These are phyloP conservation scores for Senna tora DNA, from an alignment of 306 rosid genomes.

Conservation along the genomic window DNA sequence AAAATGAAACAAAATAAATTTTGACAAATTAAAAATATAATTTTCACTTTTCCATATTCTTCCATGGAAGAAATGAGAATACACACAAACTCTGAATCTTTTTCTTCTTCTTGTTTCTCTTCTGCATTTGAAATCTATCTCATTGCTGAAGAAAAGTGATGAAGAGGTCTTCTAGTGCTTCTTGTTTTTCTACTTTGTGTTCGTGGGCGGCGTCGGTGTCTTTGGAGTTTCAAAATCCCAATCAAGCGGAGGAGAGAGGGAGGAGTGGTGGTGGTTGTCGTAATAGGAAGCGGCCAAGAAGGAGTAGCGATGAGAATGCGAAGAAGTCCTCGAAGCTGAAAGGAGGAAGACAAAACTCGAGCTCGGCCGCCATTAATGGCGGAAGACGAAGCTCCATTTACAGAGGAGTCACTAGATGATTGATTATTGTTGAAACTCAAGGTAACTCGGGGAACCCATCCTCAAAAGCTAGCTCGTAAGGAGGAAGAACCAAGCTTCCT, in stretches of 20 bases:
- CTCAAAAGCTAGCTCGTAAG: too few species aligned
- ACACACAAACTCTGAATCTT: not conserved
- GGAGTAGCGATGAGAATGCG: not conserved
- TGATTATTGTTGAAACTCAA: too few species aligned
- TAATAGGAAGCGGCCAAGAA: constrained; percentile 3
- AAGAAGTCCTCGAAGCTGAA: not conserved
- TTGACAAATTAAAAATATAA: too few species aligned
- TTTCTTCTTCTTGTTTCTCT: not conserved
- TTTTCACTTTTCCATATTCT: too few species aligned
- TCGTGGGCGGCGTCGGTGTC: not conserved
- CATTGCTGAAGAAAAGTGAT: not conserved
- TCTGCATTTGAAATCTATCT: not conserved
- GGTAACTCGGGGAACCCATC: too few species aligned
- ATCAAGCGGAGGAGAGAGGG: not conserved
- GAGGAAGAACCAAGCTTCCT: too few species aligned
- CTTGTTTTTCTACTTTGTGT: not conserved
- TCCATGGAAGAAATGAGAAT: constrained; percentile 1
- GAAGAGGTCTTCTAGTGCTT: constrained; percentile 8
- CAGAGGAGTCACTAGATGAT: constrained; percentile 20
- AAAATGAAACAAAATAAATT: too few species aligned
- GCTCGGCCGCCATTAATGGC: constrained; percentile 12
- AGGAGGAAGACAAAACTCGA: not conserved
- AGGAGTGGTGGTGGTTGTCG: not conserved
- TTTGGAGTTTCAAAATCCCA: constrained; percentile 5
- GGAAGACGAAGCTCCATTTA: constrained; percentile 12